These are phyloP conservation scores for Echeveria elegans DNA, from an alignment of 164 flowering plant genomes.

Conservation along the genomic window DNA sequence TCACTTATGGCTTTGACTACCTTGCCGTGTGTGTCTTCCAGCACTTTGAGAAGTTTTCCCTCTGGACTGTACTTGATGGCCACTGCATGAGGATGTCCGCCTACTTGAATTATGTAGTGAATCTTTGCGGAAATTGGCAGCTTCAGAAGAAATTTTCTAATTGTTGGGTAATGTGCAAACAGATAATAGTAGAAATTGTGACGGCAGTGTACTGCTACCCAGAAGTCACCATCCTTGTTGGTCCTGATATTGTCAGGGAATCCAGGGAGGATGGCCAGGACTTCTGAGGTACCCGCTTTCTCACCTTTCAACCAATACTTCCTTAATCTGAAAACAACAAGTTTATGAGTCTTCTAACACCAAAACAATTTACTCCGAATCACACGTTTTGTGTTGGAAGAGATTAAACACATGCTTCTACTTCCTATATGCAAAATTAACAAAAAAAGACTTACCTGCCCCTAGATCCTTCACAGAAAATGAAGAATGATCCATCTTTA, in stretches of 20 bases:
- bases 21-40: constrained; percentile 82
- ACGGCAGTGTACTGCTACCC: constrained; percentile 82
- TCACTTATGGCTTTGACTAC: constrained; percentile 85
- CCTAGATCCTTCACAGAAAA: constrained; percentile 50
- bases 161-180: constrained; percentile 30
- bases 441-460: constrained; percentile 40
- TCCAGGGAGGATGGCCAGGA: constrained; percentile 72
- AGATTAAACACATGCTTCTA: neutral
- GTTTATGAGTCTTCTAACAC: neutral
- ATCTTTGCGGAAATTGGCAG: constrained; percentile 53
- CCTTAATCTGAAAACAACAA: constrained; percentile 35
- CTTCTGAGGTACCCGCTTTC: constrained; percentile 69
- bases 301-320: constrained; percentile 86
- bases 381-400: neutral
- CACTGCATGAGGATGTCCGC: constrained; percentile 36
- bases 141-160: constrained; percentile 46
- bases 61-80: constrained; percentile 61
- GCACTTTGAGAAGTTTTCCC: constrained; percentile 55
- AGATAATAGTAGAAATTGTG: constrained; percentile 30
- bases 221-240: constrained; percentile 75
- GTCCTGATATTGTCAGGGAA: constrained; percentile 84
- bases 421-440: neutral
- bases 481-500: constrained; percentile 72
- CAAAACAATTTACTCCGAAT: neutral
- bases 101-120: constrained; percentile 40